Base-by-base conservation (phyloP, 306 rosid species). In the Cicer yamashitae region DNA sequence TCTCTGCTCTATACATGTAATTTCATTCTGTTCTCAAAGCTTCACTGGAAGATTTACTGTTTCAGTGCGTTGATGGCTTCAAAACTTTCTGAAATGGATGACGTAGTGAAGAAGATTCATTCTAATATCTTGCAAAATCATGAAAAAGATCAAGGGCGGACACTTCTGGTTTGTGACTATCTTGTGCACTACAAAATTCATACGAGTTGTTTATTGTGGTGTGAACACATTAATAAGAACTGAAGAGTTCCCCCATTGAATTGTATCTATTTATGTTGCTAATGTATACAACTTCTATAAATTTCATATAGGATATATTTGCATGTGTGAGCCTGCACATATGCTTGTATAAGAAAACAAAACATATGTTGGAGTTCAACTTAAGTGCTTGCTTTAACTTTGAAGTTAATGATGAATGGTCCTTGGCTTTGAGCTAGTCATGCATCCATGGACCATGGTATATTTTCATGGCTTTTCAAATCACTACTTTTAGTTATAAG, bases 81-180 rank as follows among this genome's bases (percentile, higher is more conserved):
- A 43, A 94, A 94, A 64, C 93, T 94, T 66, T 77, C 68, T 83
- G 98, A 94, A 89, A 94, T 94, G 98, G 98, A 94, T 88, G 90
- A 91, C 50, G 90, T 90, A 71, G 91, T 94, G 73, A 90, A 81
- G 90, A 91, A 70, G 96, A 87, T 90, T 81, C 97, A 88, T 80
- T 71, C 67, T 65, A 85, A 80, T 72, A 75, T 72, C 75, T 78
- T 84, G 51, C 81, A 39, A 73, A 85, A 85, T 76, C 75, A 78
- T 82, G 82, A 79, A 66, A 82, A 87, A 53, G 87, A 75, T 81
- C 84, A 80, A 66, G 86, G 84, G 77, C 57, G 37, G 78, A 90
- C 96, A 56, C 98, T 94, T 77, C 85, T 94, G 98, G 98, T 94
- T 79, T 58, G 96, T 85, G 70, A 67, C 78, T 75, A 70, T 50